Evolutionary conservation across 306 rosid genomes (phyloP).

Genomic region (Gynostemma pentaphyllum): DNA sequence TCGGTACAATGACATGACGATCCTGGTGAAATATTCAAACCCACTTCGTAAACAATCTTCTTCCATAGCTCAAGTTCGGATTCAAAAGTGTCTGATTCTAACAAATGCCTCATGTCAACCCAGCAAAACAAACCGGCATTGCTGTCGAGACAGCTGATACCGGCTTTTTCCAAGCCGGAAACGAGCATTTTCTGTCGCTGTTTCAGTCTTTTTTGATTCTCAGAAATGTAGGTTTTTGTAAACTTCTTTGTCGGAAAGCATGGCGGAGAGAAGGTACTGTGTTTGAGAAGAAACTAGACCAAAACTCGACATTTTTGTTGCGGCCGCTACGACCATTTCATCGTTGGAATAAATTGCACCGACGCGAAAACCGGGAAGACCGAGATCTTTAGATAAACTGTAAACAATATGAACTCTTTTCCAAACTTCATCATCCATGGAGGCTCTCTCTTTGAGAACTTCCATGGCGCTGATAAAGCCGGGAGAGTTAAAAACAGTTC

Average conservation of each 20-base stretch:
- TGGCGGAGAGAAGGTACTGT: constrained; percentile 57
- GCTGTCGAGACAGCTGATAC: constrained; percentile 54
- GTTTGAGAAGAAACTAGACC: constrained; percentile 69
- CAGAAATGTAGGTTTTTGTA: constrained; percentile 31
- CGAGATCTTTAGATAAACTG: constrained; percentile 76
- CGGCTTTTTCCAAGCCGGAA: constrained; percentile 39
- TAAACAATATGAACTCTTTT: constrained; percentile 45
- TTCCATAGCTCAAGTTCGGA: constrained; percentile 52
- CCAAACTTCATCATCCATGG: not conserved
- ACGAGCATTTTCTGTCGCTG: constrained; percentile 48
- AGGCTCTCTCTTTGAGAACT: constrained; percentile 32
- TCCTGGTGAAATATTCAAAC: constrained; percentile 65
- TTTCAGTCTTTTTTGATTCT: constrained; percentile 40
- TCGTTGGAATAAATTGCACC: constrained; percentile 74
- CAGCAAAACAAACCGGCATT: constrained; percentile 78
- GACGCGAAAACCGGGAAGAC: constrained; percentile 65
- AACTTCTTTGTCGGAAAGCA: constrained; percentile 52
- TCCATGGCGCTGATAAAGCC: constrained; percentile 46
- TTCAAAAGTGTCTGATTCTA: constrained; percentile 38
- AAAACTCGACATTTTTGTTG: constrained; percentile 72
- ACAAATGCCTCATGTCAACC: constrained; percentile 53
- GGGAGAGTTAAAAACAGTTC: constrained; percentile 44
- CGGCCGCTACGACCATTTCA: constrained; percentile 55
- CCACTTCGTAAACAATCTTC: constrained; percentile 34
- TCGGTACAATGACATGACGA: constrained; percentile 68